Conservation (phyloP, 305 asterid genomes). For the Euphrasia arctica region DNA sequence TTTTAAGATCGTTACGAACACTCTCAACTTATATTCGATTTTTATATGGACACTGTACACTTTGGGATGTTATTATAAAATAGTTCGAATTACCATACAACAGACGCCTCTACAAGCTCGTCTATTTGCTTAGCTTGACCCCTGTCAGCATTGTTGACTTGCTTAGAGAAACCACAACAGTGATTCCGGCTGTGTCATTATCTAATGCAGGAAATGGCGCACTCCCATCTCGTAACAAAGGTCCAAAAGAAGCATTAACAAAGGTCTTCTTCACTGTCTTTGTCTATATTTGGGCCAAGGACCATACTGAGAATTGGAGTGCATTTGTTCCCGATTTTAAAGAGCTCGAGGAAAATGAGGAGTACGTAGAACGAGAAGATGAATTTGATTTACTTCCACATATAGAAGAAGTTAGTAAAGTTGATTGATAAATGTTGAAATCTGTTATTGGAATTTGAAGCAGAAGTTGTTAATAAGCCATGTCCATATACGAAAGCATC, state of each 20-base stretch:
- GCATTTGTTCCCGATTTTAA: constrained; percentile 85
- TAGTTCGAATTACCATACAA: no score
- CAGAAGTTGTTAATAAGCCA: no score
- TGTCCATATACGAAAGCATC: no score
- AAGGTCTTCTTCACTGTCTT: constrained; percentile 59
- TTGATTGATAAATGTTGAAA: neutral
- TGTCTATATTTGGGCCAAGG: constrained; percentile 85
- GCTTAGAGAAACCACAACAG: constrained; percentile 40
- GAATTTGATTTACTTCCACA: constrained; percentile 77
- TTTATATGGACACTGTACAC: no score
- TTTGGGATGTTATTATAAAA: no score
- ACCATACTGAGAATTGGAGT: constrained; percentile 86
- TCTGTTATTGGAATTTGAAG: no score
- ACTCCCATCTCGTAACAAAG: no score
- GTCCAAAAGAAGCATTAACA: no score
- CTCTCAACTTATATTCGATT: no score
- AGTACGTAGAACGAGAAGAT: constrained; percentile 80
- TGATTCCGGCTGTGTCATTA: constrained; percentile 38
- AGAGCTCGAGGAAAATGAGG: constrained; percentile 87
- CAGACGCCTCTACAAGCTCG: constrained; percentile 61
- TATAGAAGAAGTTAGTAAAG: constrained; percentile 47
- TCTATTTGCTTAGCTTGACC: constrained; percentile 74
- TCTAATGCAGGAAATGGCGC: no score
- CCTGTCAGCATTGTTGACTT: constrained; percentile 66
- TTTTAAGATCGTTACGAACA: no score